phyloP scores from a whole-genome alignment of 257 asterid genomes.

The Solanum acaule region DNA sequence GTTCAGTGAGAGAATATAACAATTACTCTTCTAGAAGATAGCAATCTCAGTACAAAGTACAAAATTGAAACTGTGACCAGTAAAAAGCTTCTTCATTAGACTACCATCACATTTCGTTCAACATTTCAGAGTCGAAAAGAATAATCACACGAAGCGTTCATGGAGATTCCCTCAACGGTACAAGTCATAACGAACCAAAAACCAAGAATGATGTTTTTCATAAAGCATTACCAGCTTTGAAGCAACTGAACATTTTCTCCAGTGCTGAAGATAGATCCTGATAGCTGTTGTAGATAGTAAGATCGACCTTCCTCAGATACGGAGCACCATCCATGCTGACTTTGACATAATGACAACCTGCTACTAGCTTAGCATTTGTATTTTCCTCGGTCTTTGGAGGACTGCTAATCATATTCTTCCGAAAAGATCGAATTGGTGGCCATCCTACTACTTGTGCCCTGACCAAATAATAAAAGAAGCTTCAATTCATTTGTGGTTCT shows the following conservation, averaged over 20 bases:
- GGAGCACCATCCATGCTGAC: conserved; percentile 48
- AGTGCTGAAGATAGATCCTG: conserved; percentile 29
- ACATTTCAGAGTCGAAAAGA: not conserved
- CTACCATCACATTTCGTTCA: not conserved
- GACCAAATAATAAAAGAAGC: conserved; percentile 1
- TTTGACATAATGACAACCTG: conserved; percentile 33
- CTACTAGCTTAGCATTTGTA: conserved; percentile 15
- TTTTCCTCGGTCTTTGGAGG: conserved; percentile 25
- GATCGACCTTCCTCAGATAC: conserved; percentile 38
- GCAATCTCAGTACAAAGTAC: not conserved
- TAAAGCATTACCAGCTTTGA: conserved; percentile 18
- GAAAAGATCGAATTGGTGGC: conserved; percentile 82
- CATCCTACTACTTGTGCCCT: conserved; percentile 96
- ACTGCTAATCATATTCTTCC: conserved; percentile 57
- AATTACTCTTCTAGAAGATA: not conserved
- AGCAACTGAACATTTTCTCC: conserved; percentile 34
- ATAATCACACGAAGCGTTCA: not conserved
- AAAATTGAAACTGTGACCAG: not conserved
- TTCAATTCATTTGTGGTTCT: not conserved
- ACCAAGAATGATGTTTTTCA: not conserved
- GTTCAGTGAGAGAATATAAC: not conserved
- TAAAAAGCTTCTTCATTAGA: not conserved
- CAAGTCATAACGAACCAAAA: not conserved
- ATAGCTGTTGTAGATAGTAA: conserved; percentile 24
- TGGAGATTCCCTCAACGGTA: not conserved